Percentiles rank a stretch among this genome's conserved stretches.
These are phyloP conservation scores for Lactifluus pinguis DNA, from an alignment of 768 basidiomycete genomes.

Conservation along the genomic window DNA sequence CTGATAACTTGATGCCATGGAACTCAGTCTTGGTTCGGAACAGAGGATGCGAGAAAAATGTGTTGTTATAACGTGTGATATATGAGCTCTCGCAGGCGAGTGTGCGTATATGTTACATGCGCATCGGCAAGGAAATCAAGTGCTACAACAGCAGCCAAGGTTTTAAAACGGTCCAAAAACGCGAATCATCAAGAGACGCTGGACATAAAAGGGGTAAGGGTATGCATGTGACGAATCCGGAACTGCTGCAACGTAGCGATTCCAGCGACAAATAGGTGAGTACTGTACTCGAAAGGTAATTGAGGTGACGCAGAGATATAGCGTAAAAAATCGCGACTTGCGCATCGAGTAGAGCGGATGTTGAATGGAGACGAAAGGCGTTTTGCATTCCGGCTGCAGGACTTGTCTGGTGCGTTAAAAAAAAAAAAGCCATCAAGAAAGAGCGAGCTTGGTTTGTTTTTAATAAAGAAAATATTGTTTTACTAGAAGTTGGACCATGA, in stretches of 20 bases:
- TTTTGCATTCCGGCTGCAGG: background rate
- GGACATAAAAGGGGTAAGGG: background rate
- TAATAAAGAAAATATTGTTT: too few relatives aligned
- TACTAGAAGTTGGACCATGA: constrained; percentile 70
- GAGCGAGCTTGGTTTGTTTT: too few relatives aligned
- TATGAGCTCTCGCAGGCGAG: constrained; percentile 6
- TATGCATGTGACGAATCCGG: constrained; percentile 10
- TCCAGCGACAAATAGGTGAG: constrained; percentile 7
- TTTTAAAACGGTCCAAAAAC: background rate
- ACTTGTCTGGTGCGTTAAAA: too few relatives aligned
- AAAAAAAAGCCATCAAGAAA: background rate
- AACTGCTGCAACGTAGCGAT: background rate
- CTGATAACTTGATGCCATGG: background rate
- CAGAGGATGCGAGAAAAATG: too few relatives aligned
- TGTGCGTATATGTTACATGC: background rate
- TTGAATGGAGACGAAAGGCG: background rate
- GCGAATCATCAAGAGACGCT: constrained; percentile 14
- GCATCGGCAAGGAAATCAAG: background rate
- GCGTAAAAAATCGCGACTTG: background rate
- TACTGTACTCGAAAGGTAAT: background rate
- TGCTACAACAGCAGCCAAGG: background rate
- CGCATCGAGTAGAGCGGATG: background rate
- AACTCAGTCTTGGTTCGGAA: too few relatives aligned
- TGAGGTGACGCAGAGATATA: background rate
- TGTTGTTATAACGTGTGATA: background rate